Evolutionary conservation across 257 asterid species (phyloP).

Genomic region (Gentiana straminea): DNA sequence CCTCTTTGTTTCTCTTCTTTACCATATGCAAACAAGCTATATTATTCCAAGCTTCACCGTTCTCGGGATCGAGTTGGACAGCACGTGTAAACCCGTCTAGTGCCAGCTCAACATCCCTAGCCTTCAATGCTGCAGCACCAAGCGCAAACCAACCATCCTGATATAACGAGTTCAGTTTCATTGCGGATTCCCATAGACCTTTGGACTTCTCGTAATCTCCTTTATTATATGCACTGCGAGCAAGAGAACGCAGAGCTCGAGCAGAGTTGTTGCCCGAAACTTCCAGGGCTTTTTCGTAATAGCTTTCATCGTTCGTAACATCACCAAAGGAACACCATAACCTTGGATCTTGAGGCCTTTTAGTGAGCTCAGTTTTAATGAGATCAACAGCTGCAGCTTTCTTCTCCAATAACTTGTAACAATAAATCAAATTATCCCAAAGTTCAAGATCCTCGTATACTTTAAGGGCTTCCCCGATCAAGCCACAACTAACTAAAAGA

Average conservation of each 20-base stretch:
- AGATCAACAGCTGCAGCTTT: constrained; percentile 92
- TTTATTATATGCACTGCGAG: constrained; percentile 79
- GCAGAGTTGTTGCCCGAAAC: constrained; percentile 74
- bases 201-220: constrained; percentile 75
- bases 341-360: constrained; percentile 69
- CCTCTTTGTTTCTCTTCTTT: constrained; percentile 65
- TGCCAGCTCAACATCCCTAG: constrained; percentile 71
- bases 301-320: constrained; percentile 59
- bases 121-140: constrained; percentile 89
- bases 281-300: constrained; percentile 76
- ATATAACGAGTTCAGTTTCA: constrained; percentile 74
- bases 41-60: constrained; percentile 98
- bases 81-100: constrained; percentile 83
- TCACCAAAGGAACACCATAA: constrained; percentile 98
- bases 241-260: constrained; percentile 83
- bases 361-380: constrained; percentile 43
- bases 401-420: constrained; percentile 72
- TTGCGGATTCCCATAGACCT: constrained; percentile 79
- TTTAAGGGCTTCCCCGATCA: constrained; percentile 80
- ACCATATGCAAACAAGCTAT: constrained; percentile 85
- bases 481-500: constrained; percentile 82
- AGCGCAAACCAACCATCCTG: constrained; percentile 97
- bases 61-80: constrained; percentile 92
- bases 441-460: constrained; percentile 89
- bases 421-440: constrained; percentile 85